phyloP scores from a whole-genome alignment of 2,329 filamentous ascomycete genomes.

The Massarina eburnea region DNA sequence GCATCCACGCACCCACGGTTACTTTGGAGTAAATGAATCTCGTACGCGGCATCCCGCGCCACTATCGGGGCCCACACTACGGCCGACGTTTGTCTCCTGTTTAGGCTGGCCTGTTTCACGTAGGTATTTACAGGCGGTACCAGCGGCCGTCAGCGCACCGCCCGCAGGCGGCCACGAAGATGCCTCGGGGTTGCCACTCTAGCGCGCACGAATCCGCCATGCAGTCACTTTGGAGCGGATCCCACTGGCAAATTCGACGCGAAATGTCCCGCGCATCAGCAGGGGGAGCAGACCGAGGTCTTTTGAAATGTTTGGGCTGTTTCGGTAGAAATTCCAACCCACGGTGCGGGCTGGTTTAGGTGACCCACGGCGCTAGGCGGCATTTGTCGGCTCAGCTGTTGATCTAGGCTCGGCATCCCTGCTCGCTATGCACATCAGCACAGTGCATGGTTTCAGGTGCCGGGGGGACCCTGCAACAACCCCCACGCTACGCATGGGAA shows the following conservation, averaged over 20 bases:
- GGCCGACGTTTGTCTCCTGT: background rate
- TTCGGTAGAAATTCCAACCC: no score
- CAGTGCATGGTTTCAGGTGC: background rate
- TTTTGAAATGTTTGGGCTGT: no score
- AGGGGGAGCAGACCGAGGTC: no score
- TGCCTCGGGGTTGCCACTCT: background rate
- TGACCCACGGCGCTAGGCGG: conserved; percentile 3
- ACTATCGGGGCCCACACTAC: background rate
- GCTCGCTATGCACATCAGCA: conserved; percentile 7
- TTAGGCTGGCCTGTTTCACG: background rate
- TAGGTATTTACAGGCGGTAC: background rate
- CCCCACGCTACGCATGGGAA: conserved; percentile 8
- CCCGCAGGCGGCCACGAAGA: background rate
- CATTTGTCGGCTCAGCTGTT: conserved; percentile 9
- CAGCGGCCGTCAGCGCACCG: background rate
- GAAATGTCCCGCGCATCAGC: no score
- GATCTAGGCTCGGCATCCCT: conserved; percentile 1
- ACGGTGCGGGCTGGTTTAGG: background rate
- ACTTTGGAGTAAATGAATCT: background rate
- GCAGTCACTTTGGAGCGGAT: no score
- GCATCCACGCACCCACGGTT: background rate
- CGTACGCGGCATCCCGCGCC: background rate
- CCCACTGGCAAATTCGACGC: no score
- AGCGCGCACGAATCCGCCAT: background rate
- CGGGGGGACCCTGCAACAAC: background rate